Percentiles rank a stretch among this genome's conserved stretches.
Evolutionary conservation across 306 rosid species (phyloP).

Genomic region (Cucurbita argyrosperma): DNA sequence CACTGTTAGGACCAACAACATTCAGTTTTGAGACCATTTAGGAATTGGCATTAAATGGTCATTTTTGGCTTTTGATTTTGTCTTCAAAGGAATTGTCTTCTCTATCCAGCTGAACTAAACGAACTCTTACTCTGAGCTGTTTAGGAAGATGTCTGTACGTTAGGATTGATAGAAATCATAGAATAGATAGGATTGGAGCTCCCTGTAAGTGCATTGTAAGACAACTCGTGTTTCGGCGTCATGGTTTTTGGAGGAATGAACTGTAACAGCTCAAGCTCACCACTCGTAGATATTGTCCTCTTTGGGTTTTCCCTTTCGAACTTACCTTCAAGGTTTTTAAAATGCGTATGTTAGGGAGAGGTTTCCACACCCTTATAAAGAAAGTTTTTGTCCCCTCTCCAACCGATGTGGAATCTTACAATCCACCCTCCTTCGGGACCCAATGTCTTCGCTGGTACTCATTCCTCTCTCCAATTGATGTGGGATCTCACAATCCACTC

Average conservation of each 20-base stretch:
- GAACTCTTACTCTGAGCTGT: neutral
- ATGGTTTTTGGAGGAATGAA: neutral
- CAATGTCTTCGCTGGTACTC: no score
- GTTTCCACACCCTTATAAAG: no score
- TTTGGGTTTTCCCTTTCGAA: no score
- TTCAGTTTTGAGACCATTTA: neutral
- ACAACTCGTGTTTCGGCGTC: neutral
- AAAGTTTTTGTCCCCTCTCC: no score
- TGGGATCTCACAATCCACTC: no score
- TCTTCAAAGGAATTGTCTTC: neutral
- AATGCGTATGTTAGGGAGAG: no score
- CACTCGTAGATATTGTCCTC: no score
- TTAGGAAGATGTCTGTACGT: neutral
- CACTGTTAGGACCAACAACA: neutral
- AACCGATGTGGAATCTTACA: no score
- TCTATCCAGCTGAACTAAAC: neutral
- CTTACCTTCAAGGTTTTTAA: no score
- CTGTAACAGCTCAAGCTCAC: no score
- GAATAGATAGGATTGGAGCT: neutral
- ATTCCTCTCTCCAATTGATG: no score
- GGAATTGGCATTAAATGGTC: neutral
- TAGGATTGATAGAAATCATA: neutral
- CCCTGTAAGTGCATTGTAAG: neutral
- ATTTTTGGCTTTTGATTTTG: neutral
- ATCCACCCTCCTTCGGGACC: no score